Evolutionary conservation across 1,284 basidiomycete genomes (phyloP), one percentile per base, ranked within the genome.

Genomic region (Apiotrichum montevideense): DNA sequence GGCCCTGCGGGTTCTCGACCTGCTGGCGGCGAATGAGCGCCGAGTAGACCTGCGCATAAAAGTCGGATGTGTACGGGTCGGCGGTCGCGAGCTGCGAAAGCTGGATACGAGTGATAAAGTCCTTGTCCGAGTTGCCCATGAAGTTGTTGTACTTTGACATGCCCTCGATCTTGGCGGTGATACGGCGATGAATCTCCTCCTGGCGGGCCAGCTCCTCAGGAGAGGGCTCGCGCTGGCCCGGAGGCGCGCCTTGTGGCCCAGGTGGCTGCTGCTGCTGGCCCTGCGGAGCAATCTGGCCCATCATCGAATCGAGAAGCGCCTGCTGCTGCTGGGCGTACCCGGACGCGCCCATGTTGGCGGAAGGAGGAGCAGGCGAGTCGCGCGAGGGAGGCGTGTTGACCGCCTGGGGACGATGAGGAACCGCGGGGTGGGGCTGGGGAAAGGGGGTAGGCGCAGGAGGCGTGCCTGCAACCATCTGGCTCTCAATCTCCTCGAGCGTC

Each of bases 71-170:
- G 75, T 96, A 98, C 0, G 96, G 96, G 78, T 98, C 96, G 66
- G 89, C 86, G 2, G 91, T 90, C 49, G 97, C 92, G 35, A 98
- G 86, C 72, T 98, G 95, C 1, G 93, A 97, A 47, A 99, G 90
- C 77, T 99, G 96, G 59, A 99, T 98, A 42, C 96, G 87, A 29
- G 96, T 98, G 77, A 99, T 98, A 74, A 98, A 99, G 72, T 98
- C 96, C 79, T 98, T 98, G 81, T 99, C 96, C 13, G 91, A 95
- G 48, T 71, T 66, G 32, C 70, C 70, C 96, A 99, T 99, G 55
- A 98, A 82, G 73, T 98, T 94, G 73, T 98, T 99, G 78, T 96
- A 93, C 65, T 88, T 87, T 55, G 92, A 84, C 93, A 96, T 76
- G 29, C 66, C 46, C 63, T 70, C 58, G 65, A 78, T 76, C 64